A percentile compares a stretch with the other conserved stretches of the same genome.
phyloP scores from a whole-genome alignment of 2,329 filamentous ascomycete species.

The Epichloe hybrida region DNA sequence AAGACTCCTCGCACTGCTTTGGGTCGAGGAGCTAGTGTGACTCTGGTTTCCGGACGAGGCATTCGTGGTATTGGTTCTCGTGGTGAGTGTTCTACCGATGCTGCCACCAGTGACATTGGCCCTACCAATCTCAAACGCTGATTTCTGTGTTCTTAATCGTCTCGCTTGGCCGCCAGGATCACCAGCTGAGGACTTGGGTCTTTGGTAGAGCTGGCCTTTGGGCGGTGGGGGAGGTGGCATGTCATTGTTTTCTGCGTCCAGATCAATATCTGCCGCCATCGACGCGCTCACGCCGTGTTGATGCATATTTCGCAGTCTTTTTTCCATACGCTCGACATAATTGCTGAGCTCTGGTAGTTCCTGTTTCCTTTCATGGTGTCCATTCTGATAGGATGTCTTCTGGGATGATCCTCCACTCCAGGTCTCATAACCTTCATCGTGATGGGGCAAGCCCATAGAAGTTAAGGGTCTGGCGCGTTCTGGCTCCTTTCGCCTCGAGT shows the following conservation, averaged over 20 bases:
- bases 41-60: constrained; percentile 62
- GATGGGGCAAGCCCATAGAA: constrained; percentile 53
- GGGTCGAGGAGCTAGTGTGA: constrained; percentile 59
- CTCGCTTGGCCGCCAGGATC: constrained; percentile 25
- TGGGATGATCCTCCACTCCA: constrained; percentile 42
- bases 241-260: constrained; percentile 24
- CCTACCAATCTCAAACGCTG: constrained; percentile 62
- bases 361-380: constrained; percentile 32
- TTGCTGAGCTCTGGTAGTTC: constrained; percentile 62
- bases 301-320: constrained; percentile 59
- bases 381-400: constrained; percentile 27
- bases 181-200: constrained; percentile 47
- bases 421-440: constrained; percentile 49
- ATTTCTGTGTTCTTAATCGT: constrained; percentile 52
- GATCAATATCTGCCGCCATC: constrained; percentile 5
- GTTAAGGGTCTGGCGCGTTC: constrained; percentile 44
- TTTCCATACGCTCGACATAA: constrained; percentile 89
- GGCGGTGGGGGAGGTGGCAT: constrained; percentile 53
- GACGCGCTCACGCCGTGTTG: constrained; percentile 34
- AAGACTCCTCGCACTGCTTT: constrained; percentile 68
- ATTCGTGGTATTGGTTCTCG: constrained; percentile 72
- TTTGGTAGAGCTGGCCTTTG: constrained; percentile 35
- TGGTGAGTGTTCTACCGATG: constrained; percentile 71
- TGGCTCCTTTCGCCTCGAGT: constrained; percentile 13
- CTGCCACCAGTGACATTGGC: constrained; percentile 16